Evolutionary conservation across 164 flowering plant genomes (phyloP).

Genomic region (Umbellularia californica): DNA sequence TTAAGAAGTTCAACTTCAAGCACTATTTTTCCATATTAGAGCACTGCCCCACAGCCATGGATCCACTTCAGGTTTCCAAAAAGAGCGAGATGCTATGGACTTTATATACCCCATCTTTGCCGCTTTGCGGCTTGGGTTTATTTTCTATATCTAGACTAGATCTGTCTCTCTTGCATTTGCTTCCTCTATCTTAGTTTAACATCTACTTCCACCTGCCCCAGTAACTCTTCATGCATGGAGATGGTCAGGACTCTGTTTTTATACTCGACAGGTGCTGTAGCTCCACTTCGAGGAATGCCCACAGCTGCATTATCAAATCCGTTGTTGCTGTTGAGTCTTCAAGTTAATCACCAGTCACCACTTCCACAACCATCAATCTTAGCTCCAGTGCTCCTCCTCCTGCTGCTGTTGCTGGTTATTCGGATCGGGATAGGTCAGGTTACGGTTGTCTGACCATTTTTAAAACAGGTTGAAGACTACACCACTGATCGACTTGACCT

Average conservation of each 20-base stretch:
- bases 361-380: conserved; percentile 63
- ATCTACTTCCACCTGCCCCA: conserved; percentile 60
- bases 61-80: too few relatives aligned
- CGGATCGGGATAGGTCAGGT: too few relatives aligned
- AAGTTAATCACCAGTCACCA: conserved; percentile 45
- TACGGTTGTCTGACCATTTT: too few relatives aligned
- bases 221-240: conserved; percentile 48
- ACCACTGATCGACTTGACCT: too few relatives aligned
- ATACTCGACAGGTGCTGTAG: conserved; percentile 53
- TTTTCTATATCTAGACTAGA: conserved; percentile 41
- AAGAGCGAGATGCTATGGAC: not conserved
- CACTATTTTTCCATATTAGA: too few relatives aligned
- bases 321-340: conserved; percentile 48
- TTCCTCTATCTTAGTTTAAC: conserved; percentile 47
- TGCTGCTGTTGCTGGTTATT: too few relatives aligned
- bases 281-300: conserved; percentile 42
- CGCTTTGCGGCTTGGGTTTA: not conserved
- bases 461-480: too few relatives aligned
- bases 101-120: not conserved
- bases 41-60: too few relatives aligned
- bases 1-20: too few relatives aligned
- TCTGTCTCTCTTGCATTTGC: conserved; percentile 63
- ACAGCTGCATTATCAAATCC: conserved; percentile 49
- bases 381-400: conserved; percentile 30
- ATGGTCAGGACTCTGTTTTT: conserved; percentile 56